phyloP scores from a whole-genome alignment of 352 stramenopile species.

The Aphanomyces cochlioides region DNA sequence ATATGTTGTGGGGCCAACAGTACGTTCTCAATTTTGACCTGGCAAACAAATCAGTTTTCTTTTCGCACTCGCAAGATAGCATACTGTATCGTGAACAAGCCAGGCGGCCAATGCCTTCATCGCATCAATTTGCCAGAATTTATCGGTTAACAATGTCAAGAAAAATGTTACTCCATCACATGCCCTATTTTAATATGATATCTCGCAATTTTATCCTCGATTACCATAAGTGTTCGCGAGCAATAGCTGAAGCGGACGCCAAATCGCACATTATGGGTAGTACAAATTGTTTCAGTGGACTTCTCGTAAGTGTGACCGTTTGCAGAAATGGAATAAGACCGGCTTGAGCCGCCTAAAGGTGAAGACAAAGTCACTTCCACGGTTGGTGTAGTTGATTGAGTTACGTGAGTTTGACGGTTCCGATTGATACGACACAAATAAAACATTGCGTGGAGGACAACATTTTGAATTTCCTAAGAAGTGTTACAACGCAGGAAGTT shows the following conservation, averaged over 20 bases:
- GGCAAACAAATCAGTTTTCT: slow-evolving; percentile 34
- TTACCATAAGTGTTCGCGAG: slow-evolving; percentile 80
- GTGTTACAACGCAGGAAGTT: neutral
- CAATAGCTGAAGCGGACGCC: slow-evolving; percentile 81
- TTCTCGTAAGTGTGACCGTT: slow-evolving; percentile 75
- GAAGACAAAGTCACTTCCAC: slow-evolving; percentile 17
- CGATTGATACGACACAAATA: slow-evolving; percentile 91
- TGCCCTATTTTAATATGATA: slow-evolving; percentile 31
- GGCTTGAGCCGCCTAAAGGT: slow-evolving; percentile 76
- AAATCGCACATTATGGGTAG: slow-evolving; percentile 90
- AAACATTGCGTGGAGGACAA: slow-evolving; percentile 90
- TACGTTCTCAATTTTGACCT: slow-evolving; percentile 76
- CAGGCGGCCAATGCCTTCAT: slow-evolving; percentile 86
- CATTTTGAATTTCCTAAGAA: slow-evolving; percentile 84
- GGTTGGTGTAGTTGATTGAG: neutral
- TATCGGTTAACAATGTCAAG: slow-evolving; percentile 81
- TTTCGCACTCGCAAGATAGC: slow-evolving; percentile 40
- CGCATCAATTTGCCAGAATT: slow-evolving; percentile 87
- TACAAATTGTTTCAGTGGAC: slow-evolving; percentile 89
- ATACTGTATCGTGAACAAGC: slow-evolving; percentile 68
- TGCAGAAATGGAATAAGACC: slow-evolving; percentile 89
- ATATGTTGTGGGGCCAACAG: slow-evolving; percentile 61
- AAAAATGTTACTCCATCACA: slow-evolving; percentile 82
- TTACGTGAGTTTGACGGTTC: slow-evolving; percentile 75
- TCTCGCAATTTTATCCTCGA: neutral